Evolutionary conservation across 306 rosid species (phyloP).

Genomic region (Trifolium repens): DNA sequence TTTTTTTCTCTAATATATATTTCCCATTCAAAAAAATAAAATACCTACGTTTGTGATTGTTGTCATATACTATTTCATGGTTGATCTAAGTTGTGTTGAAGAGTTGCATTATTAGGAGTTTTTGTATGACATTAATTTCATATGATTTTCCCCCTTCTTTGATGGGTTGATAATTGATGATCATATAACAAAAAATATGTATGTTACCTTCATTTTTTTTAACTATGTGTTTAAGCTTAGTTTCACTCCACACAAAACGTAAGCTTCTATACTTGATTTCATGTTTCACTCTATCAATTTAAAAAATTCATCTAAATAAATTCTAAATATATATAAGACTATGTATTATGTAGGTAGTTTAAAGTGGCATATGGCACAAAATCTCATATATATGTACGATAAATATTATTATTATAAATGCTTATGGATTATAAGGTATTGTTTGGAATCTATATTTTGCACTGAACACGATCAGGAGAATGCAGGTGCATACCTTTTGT

Average conservation of each 20-base stretch:
- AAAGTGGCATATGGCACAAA: slow-evolving; percentile 8
- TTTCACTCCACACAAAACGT: too few species aligned
- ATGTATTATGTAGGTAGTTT: background rate
- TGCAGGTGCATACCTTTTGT: slow-evolving; percentile 4
- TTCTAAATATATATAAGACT: background rate
- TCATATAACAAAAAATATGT: background rate
- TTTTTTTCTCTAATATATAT: background rate
- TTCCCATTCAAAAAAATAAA: too few species aligned
- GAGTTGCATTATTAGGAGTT: slow-evolving; percentile 28
- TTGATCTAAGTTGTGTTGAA: too few species aligned
- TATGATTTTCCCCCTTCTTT: background rate
- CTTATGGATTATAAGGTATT: slow-evolving; percentile 17
- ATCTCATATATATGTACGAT: background rate
- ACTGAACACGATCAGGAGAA: slow-evolving; percentile 10
- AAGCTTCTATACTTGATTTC: background rate
- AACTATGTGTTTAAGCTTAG: too few species aligned
- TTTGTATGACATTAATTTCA: slow-evolving; percentile 19
- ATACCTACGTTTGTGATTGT: background rate
- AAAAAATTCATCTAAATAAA: background rate
- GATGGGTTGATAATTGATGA: background rate
- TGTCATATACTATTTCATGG: background rate
- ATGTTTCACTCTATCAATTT: background rate
- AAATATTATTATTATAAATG: background rate
- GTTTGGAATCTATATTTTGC: slow-evolving; percentile 15
- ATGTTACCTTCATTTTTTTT: background rate